These are phyloP conservation scores for Fusarium keratoplasticum DNA, from an alignment of 2,329 filamentous ascomycete genomes.

Conservation along the genomic window DNA sequence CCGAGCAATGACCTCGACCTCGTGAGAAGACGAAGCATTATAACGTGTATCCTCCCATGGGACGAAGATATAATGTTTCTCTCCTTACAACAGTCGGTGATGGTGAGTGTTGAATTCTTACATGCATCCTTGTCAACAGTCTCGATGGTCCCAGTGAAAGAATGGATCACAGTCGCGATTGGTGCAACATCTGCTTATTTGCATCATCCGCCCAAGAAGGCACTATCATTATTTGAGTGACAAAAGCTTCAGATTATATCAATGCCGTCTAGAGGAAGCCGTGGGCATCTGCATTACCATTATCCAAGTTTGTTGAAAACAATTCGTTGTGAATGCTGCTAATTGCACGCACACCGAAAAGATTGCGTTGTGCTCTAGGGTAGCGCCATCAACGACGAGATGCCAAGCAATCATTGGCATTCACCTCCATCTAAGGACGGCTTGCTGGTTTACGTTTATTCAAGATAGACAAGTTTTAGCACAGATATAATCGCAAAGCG, in stretches of 20 bases:
- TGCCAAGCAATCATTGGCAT: neutral
- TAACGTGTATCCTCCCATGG: neutral
- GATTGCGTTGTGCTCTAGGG: neutral
- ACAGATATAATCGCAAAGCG: neutral
- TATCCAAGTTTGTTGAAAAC: neutral
- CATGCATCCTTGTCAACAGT: neutral
- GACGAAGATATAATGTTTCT: neutral
- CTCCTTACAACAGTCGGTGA: neutral
- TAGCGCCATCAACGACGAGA: neutral
- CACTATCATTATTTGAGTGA: neutral
- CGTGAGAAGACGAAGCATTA: conserved; percentile 35
- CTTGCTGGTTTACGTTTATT: neutral
- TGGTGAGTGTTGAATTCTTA: neutral
- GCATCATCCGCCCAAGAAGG: conserved; percentile 38
- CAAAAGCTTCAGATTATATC: neutral
- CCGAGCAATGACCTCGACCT: conserved; percentile 17
- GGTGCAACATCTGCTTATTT: conserved; percentile 48
- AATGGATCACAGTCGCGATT: conserved; percentile 45
- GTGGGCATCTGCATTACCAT: neutral
- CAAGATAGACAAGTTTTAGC: neutral
- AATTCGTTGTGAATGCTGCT: neutral
- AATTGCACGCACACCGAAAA: neutral
- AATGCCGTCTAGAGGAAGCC: rapidly evolving
- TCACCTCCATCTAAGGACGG: neutral
- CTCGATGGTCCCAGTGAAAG: neutral